Evolutionary conservation across 805 yeast genomes (phyloP).

Genomic region (Wickerhamomyces chaumierensis): DNA sequence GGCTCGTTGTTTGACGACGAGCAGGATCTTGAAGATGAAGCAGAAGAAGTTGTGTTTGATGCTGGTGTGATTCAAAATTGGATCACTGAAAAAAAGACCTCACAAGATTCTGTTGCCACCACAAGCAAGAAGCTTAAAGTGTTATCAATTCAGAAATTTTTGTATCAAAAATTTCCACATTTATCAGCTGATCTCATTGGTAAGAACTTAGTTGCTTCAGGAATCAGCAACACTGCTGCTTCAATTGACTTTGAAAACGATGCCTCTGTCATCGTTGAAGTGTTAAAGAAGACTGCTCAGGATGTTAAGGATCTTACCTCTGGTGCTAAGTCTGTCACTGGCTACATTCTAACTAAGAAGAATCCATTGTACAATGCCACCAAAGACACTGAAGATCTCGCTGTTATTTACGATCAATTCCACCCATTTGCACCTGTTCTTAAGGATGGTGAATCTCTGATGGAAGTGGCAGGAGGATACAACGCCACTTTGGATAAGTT

Average conservation of each 20-base stretch:
- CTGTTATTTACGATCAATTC: conserved; percentile 49
- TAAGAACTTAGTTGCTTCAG: conserved; percentile 35
- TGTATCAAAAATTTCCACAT: conserved; percentile 59
- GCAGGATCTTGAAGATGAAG: conserved; percentile 4
- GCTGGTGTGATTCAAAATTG: conserved; percentile 16
- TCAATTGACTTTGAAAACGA: conserved; percentile 19
- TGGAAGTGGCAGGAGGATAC: conserved; percentile 50
- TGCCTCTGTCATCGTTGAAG: conserved; percentile 23
- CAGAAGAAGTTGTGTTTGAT: conserved; percentile 1
- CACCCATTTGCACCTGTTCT: conserved; percentile 54
- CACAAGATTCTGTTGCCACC: no score
- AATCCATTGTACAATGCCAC: conserved; percentile 38
- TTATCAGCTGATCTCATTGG: conserved; percentile 72
- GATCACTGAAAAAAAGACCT: conserved; percentile 12
- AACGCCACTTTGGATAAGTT: conserved; percentile 75
- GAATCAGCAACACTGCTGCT: conserved; percentile 35
- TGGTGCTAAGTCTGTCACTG: conserved; percentile 29
- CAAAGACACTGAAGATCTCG: conserved; percentile 30
- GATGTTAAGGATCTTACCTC: conserved; percentile 29
- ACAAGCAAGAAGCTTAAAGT: conserved; percentile 30
- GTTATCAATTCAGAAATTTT: conserved; percentile 55
- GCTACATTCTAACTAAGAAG: conserved; percentile 52
- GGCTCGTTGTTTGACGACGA: conserved; percentile 29
- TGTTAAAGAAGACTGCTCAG: conserved; percentile 36
- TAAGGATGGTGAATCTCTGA: conserved; percentile 25